Evolutionary conservation across 2,329 filamentous ascomycete species (phyloP).

Genomic region (Colletotrichum sp.): DNA sequence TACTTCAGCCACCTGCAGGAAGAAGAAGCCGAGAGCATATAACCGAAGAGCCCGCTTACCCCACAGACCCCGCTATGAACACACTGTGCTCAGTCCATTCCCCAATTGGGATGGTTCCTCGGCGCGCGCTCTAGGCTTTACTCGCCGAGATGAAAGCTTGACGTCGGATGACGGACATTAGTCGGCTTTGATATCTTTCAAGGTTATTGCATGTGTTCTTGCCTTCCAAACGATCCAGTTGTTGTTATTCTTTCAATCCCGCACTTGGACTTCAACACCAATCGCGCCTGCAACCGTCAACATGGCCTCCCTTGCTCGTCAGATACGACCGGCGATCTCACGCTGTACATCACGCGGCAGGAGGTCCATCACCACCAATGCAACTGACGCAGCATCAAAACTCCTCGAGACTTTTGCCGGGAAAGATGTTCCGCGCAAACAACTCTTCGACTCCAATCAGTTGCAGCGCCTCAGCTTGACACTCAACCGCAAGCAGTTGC

Average conservation of each 20-base stretch:
- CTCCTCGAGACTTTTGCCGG: slow-evolving; percentile 35
- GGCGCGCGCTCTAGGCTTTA: neutral
- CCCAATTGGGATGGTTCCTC: neutral
- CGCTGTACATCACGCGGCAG: neutral
- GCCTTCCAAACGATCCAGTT: neutral
- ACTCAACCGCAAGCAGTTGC: slow-evolving; percentile 52
- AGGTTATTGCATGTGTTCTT: neutral
- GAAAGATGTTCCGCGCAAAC: slow-evolving; percentile 36
- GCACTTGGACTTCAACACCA: neutral
- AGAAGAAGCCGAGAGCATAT: slow-evolving; percentile 9
- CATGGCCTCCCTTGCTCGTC: neutral
- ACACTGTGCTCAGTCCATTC: neutral
- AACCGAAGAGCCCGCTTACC: neutral
- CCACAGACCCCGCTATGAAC: neutral
- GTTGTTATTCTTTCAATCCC: neutral
- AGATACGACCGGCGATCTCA: neutral
- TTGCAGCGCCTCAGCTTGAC: slow-evolving; percentile 66
- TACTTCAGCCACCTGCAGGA: neutral
- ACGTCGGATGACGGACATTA: neutral
- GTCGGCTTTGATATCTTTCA: neutral
- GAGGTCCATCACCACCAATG: neutral
- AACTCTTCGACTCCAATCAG: slow-evolving; percentile 67
- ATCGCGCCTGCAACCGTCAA: neutral
- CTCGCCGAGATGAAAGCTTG: neutral
- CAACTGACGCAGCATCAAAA: slow-evolving; percentile 29